These are phyloP conservation scores for Juglanconis oblonga DNA, from an alignment of 2,329 filamentous ascomycete genomes.

Conservation along the genomic window DNA sequence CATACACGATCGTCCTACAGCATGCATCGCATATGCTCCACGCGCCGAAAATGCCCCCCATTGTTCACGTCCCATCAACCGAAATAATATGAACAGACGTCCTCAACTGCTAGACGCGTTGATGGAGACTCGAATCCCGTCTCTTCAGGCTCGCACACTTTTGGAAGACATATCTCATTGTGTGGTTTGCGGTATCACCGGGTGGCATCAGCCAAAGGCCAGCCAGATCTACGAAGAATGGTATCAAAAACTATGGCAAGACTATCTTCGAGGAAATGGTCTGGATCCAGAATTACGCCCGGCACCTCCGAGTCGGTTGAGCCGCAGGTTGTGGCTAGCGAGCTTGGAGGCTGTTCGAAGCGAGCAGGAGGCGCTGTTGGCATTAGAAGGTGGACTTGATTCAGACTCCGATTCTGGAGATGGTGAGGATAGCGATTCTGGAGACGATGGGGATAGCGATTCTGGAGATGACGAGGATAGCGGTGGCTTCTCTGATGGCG, in stretches of 20 bases:
- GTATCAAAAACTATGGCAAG: not conserved
- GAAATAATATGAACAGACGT: not conserved
- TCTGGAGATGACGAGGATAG: not conserved
- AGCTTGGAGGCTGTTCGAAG: not conserved
- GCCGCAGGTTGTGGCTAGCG: not conserved
- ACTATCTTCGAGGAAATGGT: not conserved
- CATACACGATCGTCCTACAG: not conserved
- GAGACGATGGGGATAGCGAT: not conserved
- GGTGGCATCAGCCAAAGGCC: not conserved
- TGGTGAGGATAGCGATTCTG: not conserved
- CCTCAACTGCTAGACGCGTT: not conserved
- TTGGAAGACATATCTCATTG: not conserved
- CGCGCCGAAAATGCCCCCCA: not conserved
- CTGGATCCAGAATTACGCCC: not conserved
- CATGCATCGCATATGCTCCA: conserved; percentile 1
- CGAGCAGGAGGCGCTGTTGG: not conserved
- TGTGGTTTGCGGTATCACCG: conserved; percentile 1
- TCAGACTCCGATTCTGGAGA: not conserved
- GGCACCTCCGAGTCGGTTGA: not conserved
- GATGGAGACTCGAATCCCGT: not conserved
- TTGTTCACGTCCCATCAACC: not conserved
- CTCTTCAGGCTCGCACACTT: not conserved
- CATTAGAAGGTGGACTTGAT: not conserved
- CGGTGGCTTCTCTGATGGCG: not conserved
- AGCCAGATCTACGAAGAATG: not conserved